Percentiles rank a stretch among this genome's conserved stretches.
Conservation (phyloP, 768 basidiomycete genomes). For the Zangia roseola region DNA sequence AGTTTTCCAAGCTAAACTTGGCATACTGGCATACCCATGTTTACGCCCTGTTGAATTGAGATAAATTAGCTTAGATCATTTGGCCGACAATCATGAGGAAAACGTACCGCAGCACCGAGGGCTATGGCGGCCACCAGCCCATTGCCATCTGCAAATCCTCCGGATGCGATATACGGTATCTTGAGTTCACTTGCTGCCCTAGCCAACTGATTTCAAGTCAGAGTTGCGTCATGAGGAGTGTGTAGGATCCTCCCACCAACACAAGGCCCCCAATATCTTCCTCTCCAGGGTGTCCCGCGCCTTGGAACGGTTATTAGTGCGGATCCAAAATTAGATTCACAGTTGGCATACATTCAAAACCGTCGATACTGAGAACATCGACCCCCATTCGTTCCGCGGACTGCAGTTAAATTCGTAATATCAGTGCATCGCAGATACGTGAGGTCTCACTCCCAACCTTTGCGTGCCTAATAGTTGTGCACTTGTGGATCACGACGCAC, state of each 20-base stretch:
- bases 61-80: background rate
- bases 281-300: constrained; percentile 93
- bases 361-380: constrained; percentile 87
- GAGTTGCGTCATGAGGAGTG: background rate
- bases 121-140: constrained; percentile 82
- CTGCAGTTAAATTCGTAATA: constrained; percentile 23
- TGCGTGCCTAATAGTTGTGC: constrained; percentile 83
- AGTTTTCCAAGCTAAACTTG: background rate
- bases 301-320: constrained; percentile 37
- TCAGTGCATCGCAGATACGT: constrained; percentile 22
- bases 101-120: constrained; percentile 73
- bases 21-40: constrained; percentile 55
- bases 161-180: constrained; percentile 86
- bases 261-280: constrained; percentile 90
- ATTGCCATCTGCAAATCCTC: constrained; percentile 84
- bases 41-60: constrained; percentile 59
- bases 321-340: background rate
- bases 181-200: constrained; percentile 82
- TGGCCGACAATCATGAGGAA: background rate
- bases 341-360: constrained; percentile 73
- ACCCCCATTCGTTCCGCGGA: constrained; percentile 74
- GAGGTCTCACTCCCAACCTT: constrained; percentile 45
- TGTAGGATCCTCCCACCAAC: constrained; percentile 45
- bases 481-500: constrained; percentile 87
- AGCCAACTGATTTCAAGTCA: constrained; percentile 56